Evolutionary conservation across 2,329 filamentous ascomycete genomes (phyloP), one percentile per base, ranked within the genome.

Genomic region (Aspergillus tubingensis): DNA sequence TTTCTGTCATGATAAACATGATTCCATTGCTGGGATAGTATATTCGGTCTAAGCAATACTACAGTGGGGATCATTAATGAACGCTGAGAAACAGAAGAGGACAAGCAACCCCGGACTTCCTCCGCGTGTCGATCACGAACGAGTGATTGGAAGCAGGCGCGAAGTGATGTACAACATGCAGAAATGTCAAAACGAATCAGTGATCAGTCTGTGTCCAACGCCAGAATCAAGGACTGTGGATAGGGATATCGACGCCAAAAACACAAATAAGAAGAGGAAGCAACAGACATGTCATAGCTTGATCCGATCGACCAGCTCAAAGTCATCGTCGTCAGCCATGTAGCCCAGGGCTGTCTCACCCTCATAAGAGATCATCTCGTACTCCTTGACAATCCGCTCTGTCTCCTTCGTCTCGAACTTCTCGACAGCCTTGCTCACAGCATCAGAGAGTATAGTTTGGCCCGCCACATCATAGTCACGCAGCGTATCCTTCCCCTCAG

Each of bases 311-410:
- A 80, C 72, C 44, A 80, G 58, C 69, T 80, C 77, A 63, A 79
- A 80, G 56, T 79, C 78, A 57, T 79, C 78, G 48, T 76, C 74
- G 21, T 72, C 71, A 5, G 70, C 72, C 4, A 67, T 62, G 60
- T 73, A 72, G 27, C 71, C 69, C 27, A 47, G 57, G 21, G 62
- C 57, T 3, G 54, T 78, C 61, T 77, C 76, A 36, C 74, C 72
- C 55, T 76, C 73, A 17, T 68, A 68, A 25, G 80, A 65, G 77
- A 82, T 67, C 79, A 80, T 80, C 69, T 87, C 85, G 67, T 87
- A 88, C 75, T 87, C 85, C 75, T 82, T 83, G 71, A 86, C 81
- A 51, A 88, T 72, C 75, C 85, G 85, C 74, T 86, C 83, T 2
- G 84, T 87, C 74, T 85, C 82, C 67, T 82, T 82, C 62, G 81